Conservation (phyloP, 202 grass and related monocot genomes). For the Eragrostis tef region DNA sequence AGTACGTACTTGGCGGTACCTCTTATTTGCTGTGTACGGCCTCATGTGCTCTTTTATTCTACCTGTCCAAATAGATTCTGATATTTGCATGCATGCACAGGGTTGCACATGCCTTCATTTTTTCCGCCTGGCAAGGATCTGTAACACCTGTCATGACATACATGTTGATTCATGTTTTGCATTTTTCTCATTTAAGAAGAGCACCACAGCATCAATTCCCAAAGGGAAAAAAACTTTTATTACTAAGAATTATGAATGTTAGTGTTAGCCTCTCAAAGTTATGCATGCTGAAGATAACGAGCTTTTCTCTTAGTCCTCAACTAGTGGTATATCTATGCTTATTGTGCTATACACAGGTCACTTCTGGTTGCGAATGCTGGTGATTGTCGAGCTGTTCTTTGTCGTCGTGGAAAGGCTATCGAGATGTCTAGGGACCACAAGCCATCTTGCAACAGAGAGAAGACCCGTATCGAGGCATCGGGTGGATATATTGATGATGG, state of each 20-base stretch:
- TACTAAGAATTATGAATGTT: not conserved
- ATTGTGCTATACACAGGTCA: slow-evolving; percentile 54
- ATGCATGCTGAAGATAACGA: not conserved
- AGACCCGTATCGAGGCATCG: slow-evolving; percentile 66
- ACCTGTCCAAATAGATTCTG: not conserved
- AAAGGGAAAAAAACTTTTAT: not conserved
- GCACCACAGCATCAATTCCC: too few species aligned
- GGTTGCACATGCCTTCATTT: not conserved
- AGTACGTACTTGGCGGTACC: too few species aligned
- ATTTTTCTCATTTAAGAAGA: not conserved
- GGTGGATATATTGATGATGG: slow-evolving; percentile 82
- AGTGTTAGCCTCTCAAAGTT: not conserved
- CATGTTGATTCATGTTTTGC: not conserved
- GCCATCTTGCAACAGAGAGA: slow-evolving; percentile 72
- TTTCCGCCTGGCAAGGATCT: not conserved
- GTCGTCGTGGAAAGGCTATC: slow-evolving; percentile 72
- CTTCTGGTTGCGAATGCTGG: slow-evolving; percentile 95
- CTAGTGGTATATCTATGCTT: slow-evolving; percentile 33
- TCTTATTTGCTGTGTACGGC: not conserved
- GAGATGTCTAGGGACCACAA: slow-evolving; percentile 94
- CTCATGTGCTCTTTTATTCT: not conserved
- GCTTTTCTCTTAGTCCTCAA: slow-evolving; percentile 8
- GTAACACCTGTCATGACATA: not conserved
- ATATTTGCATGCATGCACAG: not conserved
- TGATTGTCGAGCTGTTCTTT: slow-evolving; percentile 92